Base-by-base conservation (phyloP, 192 early-diverging fungal species). In the Coemansia umbellata region DNA sequence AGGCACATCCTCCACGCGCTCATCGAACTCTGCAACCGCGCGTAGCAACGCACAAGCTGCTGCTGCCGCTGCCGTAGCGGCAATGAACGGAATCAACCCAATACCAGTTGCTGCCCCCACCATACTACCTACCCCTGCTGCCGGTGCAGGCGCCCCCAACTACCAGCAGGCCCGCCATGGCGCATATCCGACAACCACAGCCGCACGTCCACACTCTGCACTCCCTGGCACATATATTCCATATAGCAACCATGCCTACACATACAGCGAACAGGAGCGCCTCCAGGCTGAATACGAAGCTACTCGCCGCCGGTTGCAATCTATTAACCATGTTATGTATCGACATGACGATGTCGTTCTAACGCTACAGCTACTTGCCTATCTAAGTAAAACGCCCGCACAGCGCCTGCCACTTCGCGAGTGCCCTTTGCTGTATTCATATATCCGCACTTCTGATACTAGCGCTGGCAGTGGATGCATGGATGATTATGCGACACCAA, bases 351-450 rank as follows among this genome's bases (percentile, higher is more conserved):
- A 95, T 42, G 84, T 93, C 24, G 68, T 91, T 24, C 79, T 91
- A 33, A 83, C 90, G 3, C 75, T 90, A 49, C 92, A 94, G 70
- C 75, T 97, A 11, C 79, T 93, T 9, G 91, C 90, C 26, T 92
- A 92, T 53, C 82, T 97, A 8, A 88, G 85, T 44, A 97, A 97
- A 66, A 93, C 93, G 64, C 86, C 89, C 19, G 80, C 86, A 6
- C 78, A 93, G 50, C 85, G 94, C n/a, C 79, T 60, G 47, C 54
- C 58, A 30, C 51, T 74, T 9, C 72, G 60, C 43, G 64, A 63
- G 26, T 74, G 64, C 43, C 72, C 72, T 7, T 40, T 74, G 60
- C 72, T 74, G 11, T 69, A 50, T 31, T 43, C 66, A 0, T 53
- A 69, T 14, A 43, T 58, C 43, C 45, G 58, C 44, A 22, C 40